phyloP scores from a whole-genome alignment of 192 early-diverging fungal genomes.

The Backusella sp. region DNA sequence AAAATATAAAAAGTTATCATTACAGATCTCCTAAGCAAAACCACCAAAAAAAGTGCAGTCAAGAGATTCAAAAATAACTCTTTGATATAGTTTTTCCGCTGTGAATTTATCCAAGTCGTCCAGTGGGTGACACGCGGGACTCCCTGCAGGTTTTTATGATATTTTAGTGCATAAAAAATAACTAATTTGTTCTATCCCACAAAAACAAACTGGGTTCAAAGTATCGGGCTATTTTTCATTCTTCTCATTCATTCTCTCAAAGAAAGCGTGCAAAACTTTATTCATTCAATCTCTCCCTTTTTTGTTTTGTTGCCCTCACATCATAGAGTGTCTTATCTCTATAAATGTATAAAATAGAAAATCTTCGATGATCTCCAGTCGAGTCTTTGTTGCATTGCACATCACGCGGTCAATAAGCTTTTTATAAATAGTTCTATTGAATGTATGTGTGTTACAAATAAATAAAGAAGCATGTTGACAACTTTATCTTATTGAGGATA shows the following conservation, averaged over 20 bases:
- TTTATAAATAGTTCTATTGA: neutral
- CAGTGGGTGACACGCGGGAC: neutral
- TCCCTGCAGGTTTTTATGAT: neutral
- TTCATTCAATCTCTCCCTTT: neutral
- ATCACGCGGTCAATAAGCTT: slow-evolving; percentile 4
- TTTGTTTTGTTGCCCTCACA: neutral
- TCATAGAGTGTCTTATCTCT: neutral
- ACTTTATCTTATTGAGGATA: neutral
- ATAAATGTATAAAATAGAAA: neutral
- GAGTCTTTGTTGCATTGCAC: neutral
- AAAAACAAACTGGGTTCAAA: neutral
- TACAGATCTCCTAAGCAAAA: neutral
- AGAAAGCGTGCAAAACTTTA: neutral
- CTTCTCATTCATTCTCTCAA: neutral
- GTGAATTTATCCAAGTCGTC: neutral
- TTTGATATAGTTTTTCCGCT: neutral
- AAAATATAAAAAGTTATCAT: neutral
- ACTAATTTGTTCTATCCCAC: neutral
- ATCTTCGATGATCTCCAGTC: neutral
- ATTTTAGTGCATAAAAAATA: neutral
- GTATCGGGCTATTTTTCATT: neutral
- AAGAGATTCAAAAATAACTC: neutral
- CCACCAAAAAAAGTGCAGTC: neutral
- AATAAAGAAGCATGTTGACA: neutral
- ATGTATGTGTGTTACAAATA: neutral